Evolutionary conservation across 495 filamentous ascomycete genomes (phyloP), one percentile per base, ranked within the genome.

Genomic region (Astrocystis sublimbata): DNA sequence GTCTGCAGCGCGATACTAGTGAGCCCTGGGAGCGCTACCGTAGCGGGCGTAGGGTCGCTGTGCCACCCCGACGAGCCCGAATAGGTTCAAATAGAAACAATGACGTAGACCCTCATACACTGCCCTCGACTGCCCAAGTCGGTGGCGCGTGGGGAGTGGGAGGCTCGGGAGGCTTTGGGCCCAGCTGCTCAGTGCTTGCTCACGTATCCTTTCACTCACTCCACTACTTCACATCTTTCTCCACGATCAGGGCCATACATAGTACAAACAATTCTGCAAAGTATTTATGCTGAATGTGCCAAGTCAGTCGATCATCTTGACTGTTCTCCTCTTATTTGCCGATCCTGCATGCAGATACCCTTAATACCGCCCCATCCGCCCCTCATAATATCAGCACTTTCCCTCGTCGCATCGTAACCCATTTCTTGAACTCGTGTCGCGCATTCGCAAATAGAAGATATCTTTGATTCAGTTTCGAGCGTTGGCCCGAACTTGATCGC

Each of bases 241-340:
- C n/a, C n/a, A n/a, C n/a, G n/a, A n/a, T n/a, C n/a, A n/a, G n/a
- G n/a, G n/a, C n/a, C n/a, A n/a, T n/a, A n/a, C n/a, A n/a, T n/a
- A 8, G 6, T n/a, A 42, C 40, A 15, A 42, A 42, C 46, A 19
- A 30, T 60, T 51, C 42, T 36, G 47, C 30, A 50, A 24, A n/a
- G 42, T 51, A 61, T 53, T 61, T 53, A 53, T 43, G 24, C 43
- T 47, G 23, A 46, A 28, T 26, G 58, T 52, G 46, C 58, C 58
- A 26, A 42, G 52, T 45, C 19, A 43, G 53, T 42, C 53, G 38
- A 43, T 43, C 53, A 41, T 4, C 43, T 31, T 3, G 21, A 56
- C 30, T 28, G 33, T 51, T 28, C 24, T 51, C 47, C 24, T 51
- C 49, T 33, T 23, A 23, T 23, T n/a, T 35, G 17, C 30, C 35